Base-by-base conservation (phyloP, 1,139 yeast genomes). In the Kazachstania sp. region DNA sequence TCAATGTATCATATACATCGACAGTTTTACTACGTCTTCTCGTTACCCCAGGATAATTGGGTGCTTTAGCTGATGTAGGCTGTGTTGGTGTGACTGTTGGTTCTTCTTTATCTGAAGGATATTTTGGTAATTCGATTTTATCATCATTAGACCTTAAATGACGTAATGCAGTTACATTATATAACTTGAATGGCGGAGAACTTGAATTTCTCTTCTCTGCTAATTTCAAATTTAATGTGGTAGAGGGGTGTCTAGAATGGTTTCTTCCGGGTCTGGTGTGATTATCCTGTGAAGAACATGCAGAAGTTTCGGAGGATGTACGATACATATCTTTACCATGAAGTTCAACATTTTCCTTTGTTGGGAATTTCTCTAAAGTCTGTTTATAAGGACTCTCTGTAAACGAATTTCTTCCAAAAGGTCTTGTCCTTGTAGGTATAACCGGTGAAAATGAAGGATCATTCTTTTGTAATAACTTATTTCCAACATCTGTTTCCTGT, bases 11-110 rank as follows among this genome's bases (percentile, higher is more conserved):
- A 18, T 55, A 50, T 2, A 57, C 49, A 41, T 60, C 67, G 7
- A 62, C 55, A 0, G 67, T 63, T 41, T 57, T 57, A 50, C 67
- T 63, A 44, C 67, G 58, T 43, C 58, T 52, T 45, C 65, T 55
- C 9, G 50, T 52, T 1, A 51, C 46, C 7, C 44, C 43, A 26
- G 46, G 13, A 9, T 23, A 23, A 23, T 23, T 23, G 11, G 13
- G 18, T 29, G 11, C 29, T 11, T n/a, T 37, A 31, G 34, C 16
- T 37, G 23, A 12, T 35, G 20, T 26, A 18, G 12, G 15, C 2
- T 15, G 9, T 16, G 32, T 7, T 1, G 19, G 19, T 8, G 18
- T 18, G 13, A 39, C 7, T 18, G 9, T 36, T 13, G 18, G 19
- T 12, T 36, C 23, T 23, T 23, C 30, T 19, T 31, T 18, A 19